Conservation (phyloP, 306 rosid genomes). For the Canavalia ensiformis region DNA sequence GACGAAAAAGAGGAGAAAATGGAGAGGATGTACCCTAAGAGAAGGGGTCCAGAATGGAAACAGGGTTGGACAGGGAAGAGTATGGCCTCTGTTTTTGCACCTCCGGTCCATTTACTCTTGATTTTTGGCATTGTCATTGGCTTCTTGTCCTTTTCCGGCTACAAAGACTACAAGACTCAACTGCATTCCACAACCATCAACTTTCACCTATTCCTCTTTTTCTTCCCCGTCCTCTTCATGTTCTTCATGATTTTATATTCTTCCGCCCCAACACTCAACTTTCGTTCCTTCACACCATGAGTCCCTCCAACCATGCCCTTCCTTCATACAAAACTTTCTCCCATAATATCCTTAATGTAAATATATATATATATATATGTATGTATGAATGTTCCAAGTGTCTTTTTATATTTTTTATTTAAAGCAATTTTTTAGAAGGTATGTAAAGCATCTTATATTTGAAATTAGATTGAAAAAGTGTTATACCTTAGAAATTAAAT, state of each 20-base stretch:
- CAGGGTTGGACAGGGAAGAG: constrained; percentile 63
- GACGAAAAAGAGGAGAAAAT: constrained; percentile 43
- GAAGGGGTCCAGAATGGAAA: constrained; percentile 80
- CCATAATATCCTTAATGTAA: background rate
- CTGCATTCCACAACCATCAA: constrained; percentile 48
- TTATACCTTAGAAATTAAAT: too few species aligned
- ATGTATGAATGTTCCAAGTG: too few species aligned
- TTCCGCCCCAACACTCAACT: too few species aligned
- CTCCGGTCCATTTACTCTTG: constrained; percentile 65
- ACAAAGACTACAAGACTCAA: constrained; percentile 59
- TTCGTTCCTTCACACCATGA: too few species aligned
- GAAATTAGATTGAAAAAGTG: too few species aligned
- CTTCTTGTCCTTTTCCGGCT: constrained; percentile 71
- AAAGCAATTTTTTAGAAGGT: too few species aligned
- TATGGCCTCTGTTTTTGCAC: constrained; percentile 64
- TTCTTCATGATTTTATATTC: constrained; percentile 63
- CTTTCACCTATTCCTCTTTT: constrained; percentile 65
- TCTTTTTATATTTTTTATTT: too few species aligned
- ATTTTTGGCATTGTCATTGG: constrained; percentile 72
- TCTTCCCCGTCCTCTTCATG: constrained; percentile 60
- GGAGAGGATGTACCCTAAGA: constrained; percentile 70
- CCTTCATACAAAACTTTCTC: background rate
- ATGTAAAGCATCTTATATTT: too few species aligned
- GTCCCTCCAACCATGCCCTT: constrained; percentile 20
- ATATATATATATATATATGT: too few species aligned